phyloP scores from a whole-genome alignment of 78 protist genomes.

The slime mould (Dictyostelium discoideum) region DNA sequence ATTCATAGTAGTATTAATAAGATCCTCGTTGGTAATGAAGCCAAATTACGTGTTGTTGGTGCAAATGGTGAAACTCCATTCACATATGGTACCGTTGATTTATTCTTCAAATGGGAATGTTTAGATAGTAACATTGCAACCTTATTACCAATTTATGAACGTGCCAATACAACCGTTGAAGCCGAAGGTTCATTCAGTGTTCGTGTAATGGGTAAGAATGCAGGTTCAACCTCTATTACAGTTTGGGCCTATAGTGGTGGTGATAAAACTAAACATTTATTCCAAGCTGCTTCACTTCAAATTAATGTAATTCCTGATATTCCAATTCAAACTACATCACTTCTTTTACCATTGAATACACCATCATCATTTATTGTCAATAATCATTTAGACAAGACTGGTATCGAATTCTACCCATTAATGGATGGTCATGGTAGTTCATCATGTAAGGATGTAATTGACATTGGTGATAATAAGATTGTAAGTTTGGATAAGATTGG shows the following conservation, averaged over 20 bases:
- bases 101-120: conserved; percentile 67
- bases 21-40: conserved; percentile 63
- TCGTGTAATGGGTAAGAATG: conserved; percentile 33
- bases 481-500: conserved; percentile 56
- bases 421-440: neutral
- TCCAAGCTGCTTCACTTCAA: conserved; percentile 44
- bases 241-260: conserved; percentile 60
- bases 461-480: conserved; percentile 20
- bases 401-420: conserved; percentile 9
- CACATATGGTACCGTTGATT: conserved; percentile 76
- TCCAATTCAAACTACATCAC: conserved; percentile 26
- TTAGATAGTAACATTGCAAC: conserved; percentile 34
- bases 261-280: conserved; percentile 11
- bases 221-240: conserved; percentile 39
- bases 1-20: conserved; percentile 57
- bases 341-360: conserved; percentile 32
- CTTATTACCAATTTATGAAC: conserved; percentile 41
- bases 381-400: neutral
- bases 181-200: conserved; percentile 58
- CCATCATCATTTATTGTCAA: neutral
- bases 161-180: conserved; percentile 56
- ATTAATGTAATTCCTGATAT: conserved; percentile 9
- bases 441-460: conserved; percentile 27
- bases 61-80: conserved; percentile 78
- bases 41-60: conserved; percentile 63